Evolutionary conservation across 2,329 filamentous ascomycete genomes (phyloP).

Genomic region (Juglanconis juglandina): DNA sequence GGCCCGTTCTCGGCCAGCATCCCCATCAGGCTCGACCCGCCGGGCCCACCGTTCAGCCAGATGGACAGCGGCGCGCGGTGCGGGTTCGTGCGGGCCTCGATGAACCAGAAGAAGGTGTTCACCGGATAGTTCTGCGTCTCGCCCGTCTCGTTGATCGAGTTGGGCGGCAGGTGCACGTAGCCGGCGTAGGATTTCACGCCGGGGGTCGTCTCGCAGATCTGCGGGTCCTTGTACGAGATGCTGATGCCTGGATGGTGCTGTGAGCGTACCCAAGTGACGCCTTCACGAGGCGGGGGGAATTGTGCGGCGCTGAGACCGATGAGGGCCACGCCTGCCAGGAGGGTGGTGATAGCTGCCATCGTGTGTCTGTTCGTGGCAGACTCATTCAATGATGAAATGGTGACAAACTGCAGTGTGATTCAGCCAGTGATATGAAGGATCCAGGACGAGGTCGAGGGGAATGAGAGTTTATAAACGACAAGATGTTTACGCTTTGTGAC

Average conservation of each 20-base stretch:
- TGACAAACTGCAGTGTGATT: background rate
- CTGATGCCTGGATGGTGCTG: conserved; percentile 57
- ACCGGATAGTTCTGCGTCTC: conserved; percentile 42
- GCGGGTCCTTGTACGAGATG: conserved; percentile 62
- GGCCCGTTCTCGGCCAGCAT: conserved; percentile 50
- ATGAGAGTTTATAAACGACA: too few species aligned
- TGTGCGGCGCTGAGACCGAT: conserved; percentile 8
- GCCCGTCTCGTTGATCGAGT: conserved; percentile 29
- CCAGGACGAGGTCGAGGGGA: too few species aligned
- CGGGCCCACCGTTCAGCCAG: conserved; percentile 56
- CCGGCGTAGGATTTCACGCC: conserved; percentile 62
- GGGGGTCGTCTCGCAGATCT: conserved; percentile 61
- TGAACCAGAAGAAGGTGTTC: conserved; percentile 67
- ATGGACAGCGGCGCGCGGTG: conserved; percentile 17
- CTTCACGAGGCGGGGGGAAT: conserved; percentile 15
- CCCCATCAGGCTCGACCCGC: conserved; percentile 52
- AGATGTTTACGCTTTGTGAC: too few species aligned
- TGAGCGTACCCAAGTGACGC: conserved; percentile 13
- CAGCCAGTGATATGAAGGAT: background rate
- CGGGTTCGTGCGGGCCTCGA: conserved; percentile 45
- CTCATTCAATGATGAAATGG: background rate
- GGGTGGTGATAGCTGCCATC: background rate
- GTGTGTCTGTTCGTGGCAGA: background rate
- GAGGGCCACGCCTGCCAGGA: conserved; percentile 3
- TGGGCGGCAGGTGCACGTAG: conserved; percentile 55